Evolutionary conservation across 2,329 filamentous ascomycete species (phyloP).

Genomic region (Alternaria gansuensis): DNA sequence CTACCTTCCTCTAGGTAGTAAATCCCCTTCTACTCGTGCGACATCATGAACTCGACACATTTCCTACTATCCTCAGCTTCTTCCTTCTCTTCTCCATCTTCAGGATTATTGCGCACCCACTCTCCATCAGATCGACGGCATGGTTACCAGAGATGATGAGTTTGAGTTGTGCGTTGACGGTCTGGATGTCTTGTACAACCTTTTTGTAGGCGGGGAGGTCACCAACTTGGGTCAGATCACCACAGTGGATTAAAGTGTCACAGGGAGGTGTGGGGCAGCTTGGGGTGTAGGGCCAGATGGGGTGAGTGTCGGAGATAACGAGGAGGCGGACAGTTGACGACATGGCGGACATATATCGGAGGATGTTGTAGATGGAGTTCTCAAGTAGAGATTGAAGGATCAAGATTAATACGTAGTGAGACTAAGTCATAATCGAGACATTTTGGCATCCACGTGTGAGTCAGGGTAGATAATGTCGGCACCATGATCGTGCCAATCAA

Average conservation of each 20-base stretch:
- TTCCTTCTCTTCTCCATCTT: slow-evolving; percentile 1
- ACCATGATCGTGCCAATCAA: background rate
- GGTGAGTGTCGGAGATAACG: slow-evolving; percentile 1
- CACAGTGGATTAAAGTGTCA: slow-evolving; percentile 2
- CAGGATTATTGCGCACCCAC: background rate
- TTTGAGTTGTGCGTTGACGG: slow-evolving; percentile 1
- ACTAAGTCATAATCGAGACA: no score
- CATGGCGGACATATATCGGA: background rate
- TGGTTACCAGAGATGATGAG: slow-evolving; percentile 1
- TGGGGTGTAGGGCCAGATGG: background rate
- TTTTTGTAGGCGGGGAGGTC: background rate
- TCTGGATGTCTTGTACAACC: background rate
- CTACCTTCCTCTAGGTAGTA: slow-evolving; percentile 1
- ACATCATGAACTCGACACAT: background rate
- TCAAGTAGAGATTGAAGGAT: background rate
- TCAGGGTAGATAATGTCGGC: background rate
- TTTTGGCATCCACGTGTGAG: background rate
- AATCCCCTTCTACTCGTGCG: background rate
- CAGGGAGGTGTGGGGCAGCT: background rate
- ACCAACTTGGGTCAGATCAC: background rate
- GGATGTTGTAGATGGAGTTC: background rate
- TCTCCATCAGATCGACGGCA: slow-evolving; percentile 4
- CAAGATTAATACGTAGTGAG: background rate
- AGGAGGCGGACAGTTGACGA: background rate
- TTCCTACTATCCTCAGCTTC: background rate